Conservation (phyloP, 768 basidiomycete species). For the Piloderma croceum region DNA sequence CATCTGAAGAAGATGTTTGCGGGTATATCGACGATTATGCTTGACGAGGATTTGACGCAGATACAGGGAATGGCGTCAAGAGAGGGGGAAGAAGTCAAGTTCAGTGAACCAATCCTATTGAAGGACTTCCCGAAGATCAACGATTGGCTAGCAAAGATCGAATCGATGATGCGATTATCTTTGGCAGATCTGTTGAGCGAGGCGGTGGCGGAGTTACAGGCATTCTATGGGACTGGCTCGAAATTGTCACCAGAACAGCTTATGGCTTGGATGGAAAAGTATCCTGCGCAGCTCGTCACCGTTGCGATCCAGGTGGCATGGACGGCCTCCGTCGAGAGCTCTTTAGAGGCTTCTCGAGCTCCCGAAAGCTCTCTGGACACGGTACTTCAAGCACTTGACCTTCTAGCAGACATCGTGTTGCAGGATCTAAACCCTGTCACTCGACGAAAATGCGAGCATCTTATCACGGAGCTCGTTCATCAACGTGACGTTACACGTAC, state of each 20-base stretch:
- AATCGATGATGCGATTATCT: slow-evolving; percentile 88
- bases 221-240: slow-evolving; percentile 67
- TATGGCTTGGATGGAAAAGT: slow-evolving; percentile 88
- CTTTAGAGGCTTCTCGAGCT: slow-evolving; percentile 49
- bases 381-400: slow-evolving; percentile 77
- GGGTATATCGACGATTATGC: slow-evolving; percentile 81
- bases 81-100: slow-evolving; percentile 90
- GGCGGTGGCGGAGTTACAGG: slow-evolving; percentile 72
- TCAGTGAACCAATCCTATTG: slow-evolving; percentile 75
- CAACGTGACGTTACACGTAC: slow-evolving; percentile 90
- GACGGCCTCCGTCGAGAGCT: slow-evolving; percentile 77
- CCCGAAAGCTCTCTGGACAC: slow-evolving; percentile 69
- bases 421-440: slow-evolving; percentile 84
- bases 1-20: slow-evolving; percentile 99
- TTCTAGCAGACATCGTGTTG: slow-evolving; percentile 95
- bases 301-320: slow-evolving; percentile 94
- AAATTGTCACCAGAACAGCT: slow-evolving; percentile 61
- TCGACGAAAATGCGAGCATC: slow-evolving; percentile 96
- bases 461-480: slow-evolving; percentile 98
- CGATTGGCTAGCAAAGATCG: slow-evolving; percentile 92
- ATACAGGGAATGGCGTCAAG: slow-evolving; percentile 93
- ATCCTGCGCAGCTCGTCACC: slow-evolving; percentile 93
- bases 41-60: slow-evolving; percentile 83
- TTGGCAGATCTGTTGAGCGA: slow-evolving; percentile 77
- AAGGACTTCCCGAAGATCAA: slow-evolving; percentile 98